Percentiles rank a stretch among this genome's conserved stretches.
Conservation (phyloP, 2,329 filamentous ascomycete genomes). For the Sphaerulina vaccinii region DNA sequence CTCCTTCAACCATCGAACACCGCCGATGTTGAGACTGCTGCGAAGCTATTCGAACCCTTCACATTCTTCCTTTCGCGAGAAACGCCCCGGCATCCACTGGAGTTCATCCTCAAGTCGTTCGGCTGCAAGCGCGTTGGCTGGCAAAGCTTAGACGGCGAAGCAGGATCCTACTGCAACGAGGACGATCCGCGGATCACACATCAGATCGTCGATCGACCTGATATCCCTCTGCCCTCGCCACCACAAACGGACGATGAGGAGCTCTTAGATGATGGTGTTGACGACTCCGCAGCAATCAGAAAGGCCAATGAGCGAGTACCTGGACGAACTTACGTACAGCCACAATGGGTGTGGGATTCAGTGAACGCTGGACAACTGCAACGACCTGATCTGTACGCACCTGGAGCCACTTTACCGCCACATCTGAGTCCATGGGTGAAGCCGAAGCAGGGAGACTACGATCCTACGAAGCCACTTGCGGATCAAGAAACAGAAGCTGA, state of each 20-base stretch:
- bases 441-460: slow-evolving; percentile 80
- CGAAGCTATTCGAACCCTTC: slow-evolving; percentile 79
- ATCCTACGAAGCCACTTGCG: slow-evolving; percentile 80
- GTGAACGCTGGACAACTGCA: slow-evolving; percentile 89
- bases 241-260: slow-evolving; percentile 43
- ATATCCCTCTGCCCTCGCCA: slow-evolving; percentile 54
- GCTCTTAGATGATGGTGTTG: slow-evolving; percentile 55
- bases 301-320: slow-evolving; percentile 68
- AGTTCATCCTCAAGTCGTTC: slow-evolving; percentile 90
- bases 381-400: slow-evolving; percentile 81
- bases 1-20: slow-evolving; percentile 71
- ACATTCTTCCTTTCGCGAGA: slow-evolving; percentile 94
- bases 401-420: slow-evolving; percentile 84
- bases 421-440: slow-evolving; percentile 97
- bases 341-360: slow-evolving; percentile 98
- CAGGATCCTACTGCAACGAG: slow-evolving; percentile 86
- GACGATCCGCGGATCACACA: slow-evolving; percentile 87
- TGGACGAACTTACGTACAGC: slow-evolving; percentile 90
- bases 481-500: slow-evolving; percentile 88
- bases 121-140: slow-evolving; percentile 95
- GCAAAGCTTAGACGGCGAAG: slow-evolving; percentile 82
- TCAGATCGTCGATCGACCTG: slow-evolving; percentile 89
- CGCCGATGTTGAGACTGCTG: slow-evolving; percentile 61
- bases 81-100: slow-evolving; percentile 82
- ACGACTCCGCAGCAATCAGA: slow-evolving; percentile 52